Evolutionary conservation across 1,284 basidiomycete genomes (phyloP).

Genomic region (Cryptococcus maquisensis): DNA sequence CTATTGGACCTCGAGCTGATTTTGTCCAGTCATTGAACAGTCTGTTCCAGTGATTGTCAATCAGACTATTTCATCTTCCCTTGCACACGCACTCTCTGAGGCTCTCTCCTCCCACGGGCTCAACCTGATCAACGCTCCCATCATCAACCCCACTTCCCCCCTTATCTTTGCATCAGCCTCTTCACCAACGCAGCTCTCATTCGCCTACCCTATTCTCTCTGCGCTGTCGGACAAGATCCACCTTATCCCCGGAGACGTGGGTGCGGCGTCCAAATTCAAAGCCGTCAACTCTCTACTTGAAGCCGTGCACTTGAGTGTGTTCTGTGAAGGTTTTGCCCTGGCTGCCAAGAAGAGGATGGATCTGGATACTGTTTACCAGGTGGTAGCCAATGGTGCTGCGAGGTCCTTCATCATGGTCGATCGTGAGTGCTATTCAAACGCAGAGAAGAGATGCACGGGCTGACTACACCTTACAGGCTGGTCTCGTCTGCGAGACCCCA

Average conservation of each 20-base stretch:
- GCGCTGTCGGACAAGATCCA: slow-evolving; percentile 36
- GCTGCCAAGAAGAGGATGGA: slow-evolving; percentile 44
- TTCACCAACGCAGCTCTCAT: slow-evolving; percentile 9
- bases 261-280: slow-evolving; percentile 31
- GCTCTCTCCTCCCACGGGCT: no score
- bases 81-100: no score
- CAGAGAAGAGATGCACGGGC: background rate
- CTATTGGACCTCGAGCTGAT: no score
- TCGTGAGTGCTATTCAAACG: slow-evolving; percentile 16
- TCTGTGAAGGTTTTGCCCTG: slow-evolving; percentile 46
- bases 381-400: slow-evolving; percentile 39
- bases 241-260: slow-evolving; percentile 37
- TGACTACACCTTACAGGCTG: slow-evolving; percentile 3
- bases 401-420: slow-evolving; percentile 40
- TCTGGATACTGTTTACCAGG: slow-evolving; percentile 33
- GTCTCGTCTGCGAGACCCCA: no score
- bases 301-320: slow-evolving; percentile 41
- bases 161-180: no score
- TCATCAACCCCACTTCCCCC: no score
- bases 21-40: no score
- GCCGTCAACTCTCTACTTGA: slow-evolving; percentile 43
- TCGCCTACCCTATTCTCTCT: slow-evolving; percentile 25
- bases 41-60: no score
- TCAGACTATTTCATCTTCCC: no score
- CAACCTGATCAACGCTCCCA: no score